Conservation (phyloP, 2,329 filamentous ascomycete genomes). For the Colletotrichum musicola region DNA sequence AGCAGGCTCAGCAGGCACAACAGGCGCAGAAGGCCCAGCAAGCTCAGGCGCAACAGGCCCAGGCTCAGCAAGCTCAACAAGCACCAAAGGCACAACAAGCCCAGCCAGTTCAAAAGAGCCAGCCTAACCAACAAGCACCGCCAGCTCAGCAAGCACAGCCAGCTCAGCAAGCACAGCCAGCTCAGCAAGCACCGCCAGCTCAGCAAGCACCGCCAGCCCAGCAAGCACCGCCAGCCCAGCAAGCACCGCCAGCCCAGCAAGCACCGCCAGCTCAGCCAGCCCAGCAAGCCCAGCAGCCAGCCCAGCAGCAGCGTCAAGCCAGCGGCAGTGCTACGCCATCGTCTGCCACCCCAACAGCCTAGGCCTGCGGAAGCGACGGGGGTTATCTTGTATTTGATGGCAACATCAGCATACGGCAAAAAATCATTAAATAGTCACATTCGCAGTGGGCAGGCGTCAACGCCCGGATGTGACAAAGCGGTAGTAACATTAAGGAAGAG, state of each 20-base stretch:
- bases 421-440: neutral
- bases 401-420: neutral
- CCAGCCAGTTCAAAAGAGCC: constrained; percentile 35
- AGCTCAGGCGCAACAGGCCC: constrained; percentile 43
- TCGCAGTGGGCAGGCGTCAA: neutral
- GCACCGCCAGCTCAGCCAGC: constrained; percentile 45
- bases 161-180: constrained; percentile 47
- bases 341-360: constrained; percentile 41
- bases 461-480: neutral
- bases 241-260: constrained; percentile 42
- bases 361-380: neutral
- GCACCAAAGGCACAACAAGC: constrained; percentile 45
- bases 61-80: constrained; percentile 38
- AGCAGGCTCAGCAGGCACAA: constrained; percentile 44
- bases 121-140: constrained; percentile 43
- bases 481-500: neutral
- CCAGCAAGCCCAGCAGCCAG: constrained; percentile 39
- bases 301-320: constrained; percentile 47
- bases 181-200: constrained; percentile 19
- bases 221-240: constrained; percentile 37
- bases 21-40: constrained; percentile 40
- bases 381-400: neutral
- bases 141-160: constrained; percentile 25
- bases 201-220: constrained; percentile 41
- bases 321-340: constrained; percentile 57